Evolutionary conservation across 2,329 filamentous ascomycete genomes (phyloP).

Genomic region (Clonostachys rosea): DNA sequence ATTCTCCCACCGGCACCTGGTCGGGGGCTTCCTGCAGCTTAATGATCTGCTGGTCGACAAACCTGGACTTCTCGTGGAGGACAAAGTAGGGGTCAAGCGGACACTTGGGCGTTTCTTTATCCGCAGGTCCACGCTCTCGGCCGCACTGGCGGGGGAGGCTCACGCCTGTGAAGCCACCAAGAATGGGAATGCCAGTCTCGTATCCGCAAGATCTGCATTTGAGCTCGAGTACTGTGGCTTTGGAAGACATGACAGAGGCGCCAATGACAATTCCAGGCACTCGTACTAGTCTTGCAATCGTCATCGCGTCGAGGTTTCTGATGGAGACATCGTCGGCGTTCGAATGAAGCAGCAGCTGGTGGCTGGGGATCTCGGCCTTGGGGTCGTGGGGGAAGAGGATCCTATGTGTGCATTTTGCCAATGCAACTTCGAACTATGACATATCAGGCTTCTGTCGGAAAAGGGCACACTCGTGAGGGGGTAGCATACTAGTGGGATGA

Average conservation of each 20-base stretch:
- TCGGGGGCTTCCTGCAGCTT: slow-evolving; percentile 97
- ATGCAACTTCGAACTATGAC: slow-evolving; percentile 77
- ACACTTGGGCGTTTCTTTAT: slow-evolving; percentile 64
- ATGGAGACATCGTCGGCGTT: slow-evolving; percentile 88
- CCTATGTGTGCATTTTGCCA: slow-evolving; percentile 86
- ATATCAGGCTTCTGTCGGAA: not conserved
- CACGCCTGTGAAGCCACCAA: slow-evolving; percentile 83
- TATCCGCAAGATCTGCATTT: slow-evolving; percentile 85
- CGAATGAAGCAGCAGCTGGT: slow-evolving; percentile 93
- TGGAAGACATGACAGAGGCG: slow-evolving; percentile 93
- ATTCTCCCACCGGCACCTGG: slow-evolving; percentile 92
- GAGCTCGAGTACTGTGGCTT: slow-evolving; percentile 81
- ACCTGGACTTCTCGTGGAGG: slow-evolving; percentile 86
- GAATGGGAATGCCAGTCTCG: slow-evolving; percentile 63
- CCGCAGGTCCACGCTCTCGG: slow-evolving; percentile 58
- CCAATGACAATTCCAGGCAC: slow-evolving; percentile 98
- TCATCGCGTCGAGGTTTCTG: slow-evolving; percentile 86
- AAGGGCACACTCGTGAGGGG: not conserved
- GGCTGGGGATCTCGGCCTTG: slow-evolving; percentile 71
- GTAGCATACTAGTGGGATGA: slow-evolving; percentile 75
- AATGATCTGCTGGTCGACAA: slow-evolving; percentile 96
- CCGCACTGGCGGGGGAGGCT: slow-evolving; percentile 77
- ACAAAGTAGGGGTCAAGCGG: slow-evolving; percentile 95
- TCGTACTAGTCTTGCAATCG: slow-evolving; percentile 89
- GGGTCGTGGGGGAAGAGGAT: slow-evolving; percentile 81